Conservation (phyloP, 352 stramenopile genomes). For the Peronospora tabacina region DNA sequence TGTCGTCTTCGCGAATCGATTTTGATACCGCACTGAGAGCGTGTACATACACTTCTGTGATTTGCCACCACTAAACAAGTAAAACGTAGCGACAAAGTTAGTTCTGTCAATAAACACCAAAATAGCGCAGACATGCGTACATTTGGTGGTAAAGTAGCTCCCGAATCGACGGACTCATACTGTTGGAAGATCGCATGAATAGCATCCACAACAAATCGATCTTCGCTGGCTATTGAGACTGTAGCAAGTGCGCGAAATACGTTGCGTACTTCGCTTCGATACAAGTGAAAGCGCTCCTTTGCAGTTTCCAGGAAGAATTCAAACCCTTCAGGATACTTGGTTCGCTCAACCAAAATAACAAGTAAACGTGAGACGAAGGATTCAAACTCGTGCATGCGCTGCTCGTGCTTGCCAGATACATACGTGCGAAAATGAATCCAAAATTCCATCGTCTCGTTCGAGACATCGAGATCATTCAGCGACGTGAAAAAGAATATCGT, state of each 20-base stretch:
- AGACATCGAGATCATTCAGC: constrained; percentile 52
- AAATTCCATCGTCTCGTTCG: constrained; percentile 77
- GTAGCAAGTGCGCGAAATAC: constrained; percentile 76
- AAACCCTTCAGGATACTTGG: constrained; percentile 52
- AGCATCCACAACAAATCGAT: constrained; percentile 70
- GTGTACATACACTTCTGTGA: constrained; percentile 78
- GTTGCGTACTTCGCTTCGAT: constrained; percentile 63
- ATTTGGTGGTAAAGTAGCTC: constrained; percentile 28
- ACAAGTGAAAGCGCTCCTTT: constrained; percentile 57
- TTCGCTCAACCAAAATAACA: constrained; percentile 62
- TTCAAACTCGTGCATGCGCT: constrained; percentile 61
- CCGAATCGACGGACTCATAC: constrained; percentile 49
- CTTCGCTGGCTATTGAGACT: constrained; percentile 54
- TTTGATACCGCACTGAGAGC: constrained; percentile 74
- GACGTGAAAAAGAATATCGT: constrained; percentile 63
- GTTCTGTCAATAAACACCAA: background rate
- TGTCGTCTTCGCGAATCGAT: constrained; percentile 70
- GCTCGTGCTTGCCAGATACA: constrained; percentile 67
- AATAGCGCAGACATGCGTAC: constrained; percentile 21
- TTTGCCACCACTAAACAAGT: constrained; percentile 53
- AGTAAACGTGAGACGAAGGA: constrained; percentile 63
- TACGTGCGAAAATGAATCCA: constrained; percentile 76
- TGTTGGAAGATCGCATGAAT: constrained; percentile 67
- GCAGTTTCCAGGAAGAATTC: constrained; percentile 36
- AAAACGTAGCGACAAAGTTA: constrained; percentile 8